phyloP scores from a whole-genome alignment of 345 rosid genomes.

The Salix viminalis region DNA sequence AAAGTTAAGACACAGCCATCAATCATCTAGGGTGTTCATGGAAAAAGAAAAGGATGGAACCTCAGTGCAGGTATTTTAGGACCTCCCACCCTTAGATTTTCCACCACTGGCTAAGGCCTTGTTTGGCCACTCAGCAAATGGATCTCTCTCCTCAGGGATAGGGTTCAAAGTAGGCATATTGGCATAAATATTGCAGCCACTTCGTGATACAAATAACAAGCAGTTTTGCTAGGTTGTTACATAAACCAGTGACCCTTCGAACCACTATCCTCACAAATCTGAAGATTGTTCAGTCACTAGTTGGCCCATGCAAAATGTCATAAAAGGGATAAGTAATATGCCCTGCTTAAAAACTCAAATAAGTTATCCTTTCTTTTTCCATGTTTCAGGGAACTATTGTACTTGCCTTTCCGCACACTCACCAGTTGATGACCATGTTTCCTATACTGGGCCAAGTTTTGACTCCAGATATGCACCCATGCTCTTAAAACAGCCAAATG shows the following conservation, averaged over 20 bases:
- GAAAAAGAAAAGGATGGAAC: background rate
- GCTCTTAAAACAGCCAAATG: conserved; percentile 27
- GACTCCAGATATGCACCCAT: conserved; percentile 36
- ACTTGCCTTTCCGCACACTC: conserved; percentile 49
- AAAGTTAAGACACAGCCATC: background rate
- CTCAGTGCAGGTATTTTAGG: background rate
- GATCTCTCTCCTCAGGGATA: background rate
- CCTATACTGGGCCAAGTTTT: conserved; percentile 34
- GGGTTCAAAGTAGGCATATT: background rate
- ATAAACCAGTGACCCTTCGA: conserved; percentile 7
- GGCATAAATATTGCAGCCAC: background rate
- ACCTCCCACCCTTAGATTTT: background rate
- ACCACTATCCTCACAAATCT: conserved; percentile 6
- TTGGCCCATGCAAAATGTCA: conserved; percentile 3
- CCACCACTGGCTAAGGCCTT: background rate
- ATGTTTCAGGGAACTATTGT: conserved; percentile 54
- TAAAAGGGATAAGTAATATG: background rate
- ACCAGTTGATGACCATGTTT: conserved; percentile 41
- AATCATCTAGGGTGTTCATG: background rate
- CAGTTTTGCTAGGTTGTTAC: background rate
- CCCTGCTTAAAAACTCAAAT: background rate
- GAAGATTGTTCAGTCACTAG: background rate
- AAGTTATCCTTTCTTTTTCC: conserved; percentile 20
- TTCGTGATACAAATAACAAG: background rate
- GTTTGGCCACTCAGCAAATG: background rate